These are phyloP conservation scores for Fragaria nilgerrensis DNA, from an alignment of 306 rosid species.

Conservation along the genomic window DNA sequence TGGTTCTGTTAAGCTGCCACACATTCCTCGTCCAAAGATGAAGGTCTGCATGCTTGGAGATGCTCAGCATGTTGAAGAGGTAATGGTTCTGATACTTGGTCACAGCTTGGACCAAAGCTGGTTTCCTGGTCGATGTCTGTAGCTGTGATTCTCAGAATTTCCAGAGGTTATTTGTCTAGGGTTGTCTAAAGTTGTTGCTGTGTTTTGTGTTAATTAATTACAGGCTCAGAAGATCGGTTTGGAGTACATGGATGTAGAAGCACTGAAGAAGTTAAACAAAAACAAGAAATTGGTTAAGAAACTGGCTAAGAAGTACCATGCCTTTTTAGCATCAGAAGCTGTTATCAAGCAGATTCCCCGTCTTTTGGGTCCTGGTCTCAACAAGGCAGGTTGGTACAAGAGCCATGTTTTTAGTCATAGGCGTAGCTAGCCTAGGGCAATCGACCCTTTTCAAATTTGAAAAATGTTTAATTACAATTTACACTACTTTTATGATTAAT, in stretches of 20 bases:
- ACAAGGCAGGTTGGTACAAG: conserved; percentile 73
- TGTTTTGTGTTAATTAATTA: not conserved
- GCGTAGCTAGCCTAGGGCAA: not conserved
- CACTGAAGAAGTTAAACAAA: conserved; percentile 76
- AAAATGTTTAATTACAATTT: too few species aligned
- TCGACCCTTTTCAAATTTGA: too few species aligned
- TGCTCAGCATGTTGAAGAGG: conserved; percentile 94
- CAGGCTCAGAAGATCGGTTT: conserved; percentile 80
- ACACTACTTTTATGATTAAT: too few species aligned
- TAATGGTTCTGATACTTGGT: conserved; percentile 11
- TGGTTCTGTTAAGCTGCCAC: conserved; percentile 78
- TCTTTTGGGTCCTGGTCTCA: conserved; percentile 88
- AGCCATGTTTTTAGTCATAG: not conserved
- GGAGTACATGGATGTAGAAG: conserved; percentile 83
- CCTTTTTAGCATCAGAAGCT: conserved; percentile 88
- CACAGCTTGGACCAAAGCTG: not conserved
- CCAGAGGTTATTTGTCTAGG: too few species aligned
- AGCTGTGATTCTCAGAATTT: not conserved
- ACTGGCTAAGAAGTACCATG: conserved; percentile 77
- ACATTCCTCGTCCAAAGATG: conserved; percentile 89
- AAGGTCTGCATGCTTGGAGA: conserved; percentile 91
- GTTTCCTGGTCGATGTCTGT: not conserved
- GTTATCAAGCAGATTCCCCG: conserved; percentile 90
- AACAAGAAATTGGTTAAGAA: conserved; percentile 79
- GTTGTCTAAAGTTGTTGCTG: not conserved